Base-by-base conservation (phyloP, 345 rosid species). In the Rhodamnia rubescens region DNA sequence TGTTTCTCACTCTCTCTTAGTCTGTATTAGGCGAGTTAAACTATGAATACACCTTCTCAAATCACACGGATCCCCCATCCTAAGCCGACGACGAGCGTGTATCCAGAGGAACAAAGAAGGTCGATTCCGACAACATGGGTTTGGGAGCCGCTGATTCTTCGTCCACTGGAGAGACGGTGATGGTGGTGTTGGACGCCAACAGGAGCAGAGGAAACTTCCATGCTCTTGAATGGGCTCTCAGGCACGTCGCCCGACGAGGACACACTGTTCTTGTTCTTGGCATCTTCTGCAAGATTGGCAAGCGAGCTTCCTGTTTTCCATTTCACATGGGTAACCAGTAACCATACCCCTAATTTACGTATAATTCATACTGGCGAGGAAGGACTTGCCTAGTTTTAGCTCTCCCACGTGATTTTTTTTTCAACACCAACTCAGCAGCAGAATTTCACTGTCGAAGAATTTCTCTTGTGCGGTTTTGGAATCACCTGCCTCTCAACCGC, bases 201-300 rank as follows among this genome's bases (percentile, higher is more conserved):
- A 87, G 89, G 87, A 86, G 84, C 53, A 89, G 87, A 86, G 89
- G 84, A 24, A 88, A 82, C 42, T 88, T 87, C 83, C 90, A 90
- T 24, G 92, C 90, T 8, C 74, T 92, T 44, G 90, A 91, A 9
- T 92, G 94, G 94, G 92, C 92, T 69, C 87, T 92, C 20, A 89
- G 88, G 32, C 89, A 89, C 82, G 91, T 90, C 5, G 92, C 90
- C 85, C 89, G 90, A 20, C 91, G 85, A 6, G 58, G 83, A 22
- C 90, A 92, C 61, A 84, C 74, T 11, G 89, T 92, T 27, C 84
- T 90, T 40, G 92, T 87, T 21, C 89, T 92, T 61, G 93, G 92
- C 59, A 85, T 91, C 82, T 56, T 92, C 40, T 12, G 50, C 24
- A 89, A 89, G 21, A 83, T 87, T 52, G 90, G 87, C 7, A 87